Evolutionary conservation across 148 eudicot species (phyloP).

Genomic region (Nyssa sinensis): DNA sequence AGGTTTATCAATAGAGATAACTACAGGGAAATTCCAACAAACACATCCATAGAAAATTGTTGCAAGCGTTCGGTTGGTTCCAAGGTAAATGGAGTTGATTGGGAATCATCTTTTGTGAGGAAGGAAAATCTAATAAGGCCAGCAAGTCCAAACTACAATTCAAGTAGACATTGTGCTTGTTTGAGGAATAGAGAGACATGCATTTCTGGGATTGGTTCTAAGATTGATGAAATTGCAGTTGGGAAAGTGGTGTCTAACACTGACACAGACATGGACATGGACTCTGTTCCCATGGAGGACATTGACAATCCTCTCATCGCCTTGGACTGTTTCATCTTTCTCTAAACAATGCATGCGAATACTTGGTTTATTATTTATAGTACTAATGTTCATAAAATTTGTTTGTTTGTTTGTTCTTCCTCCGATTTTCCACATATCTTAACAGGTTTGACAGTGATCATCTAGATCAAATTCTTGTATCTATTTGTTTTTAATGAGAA

Average conservation of each 20-base stretch:
- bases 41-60: not conserved
- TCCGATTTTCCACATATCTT: slow-evolving; percentile 1
- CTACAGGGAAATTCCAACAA: not conserved
- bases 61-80: not conserved
- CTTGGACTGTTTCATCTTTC: slow-evolving; percentile 86
- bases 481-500: not conserved
- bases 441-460: slow-evolving; percentile 14
- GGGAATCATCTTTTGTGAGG: slow-evolving; percentile 13
- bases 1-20: slow-evolving; percentile 34
- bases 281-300: slow-evolving; percentile 52
- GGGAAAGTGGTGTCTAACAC: slow-evolving; percentile 26
- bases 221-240: slow-evolving; percentile 31
- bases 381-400: not conserved
- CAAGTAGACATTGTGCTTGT: slow-evolving; percentile 15
- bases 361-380: not conserved
- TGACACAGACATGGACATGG: slow-evolving; percentile 43
- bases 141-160: slow-evolving; percentile 35
- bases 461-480: slow-evolving; percentile 3
- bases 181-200: slow-evolving; percentile 32
- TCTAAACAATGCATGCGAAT: slow-evolving; percentile 23
- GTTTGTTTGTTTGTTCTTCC: not conserved
- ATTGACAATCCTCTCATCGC: slow-evolving; percentile 71
- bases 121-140: slow-evolving; percentile 37
- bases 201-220: slow-evolving; percentile 28
- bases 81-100: not conserved